Evolutionary conservation across 148 eudicot species (phyloP).

Genomic region (Hydrangea macrophylla): DNA sequence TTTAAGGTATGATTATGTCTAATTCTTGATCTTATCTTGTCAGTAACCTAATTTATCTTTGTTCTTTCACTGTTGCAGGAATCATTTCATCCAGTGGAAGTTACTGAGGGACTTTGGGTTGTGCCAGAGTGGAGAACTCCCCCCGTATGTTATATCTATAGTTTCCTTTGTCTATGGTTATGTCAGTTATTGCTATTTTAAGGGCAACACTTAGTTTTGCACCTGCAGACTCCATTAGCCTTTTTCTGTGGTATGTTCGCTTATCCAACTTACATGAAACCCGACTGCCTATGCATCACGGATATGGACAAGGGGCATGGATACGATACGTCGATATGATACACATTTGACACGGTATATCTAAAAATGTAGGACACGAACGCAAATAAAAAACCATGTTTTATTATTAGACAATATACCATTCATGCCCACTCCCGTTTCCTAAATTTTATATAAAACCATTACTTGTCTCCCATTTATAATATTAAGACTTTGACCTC

Average conservation of each 20-base stretch:
- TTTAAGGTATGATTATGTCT: background rate
- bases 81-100: constrained; percentile 87
- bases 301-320: too few relatives aligned
- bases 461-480: too few relatives aligned
- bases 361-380: too few relatives aligned
- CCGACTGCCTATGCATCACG: background rate
- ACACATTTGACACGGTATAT: too few relatives aligned
- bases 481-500: too few relatives aligned
- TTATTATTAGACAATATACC: too few relatives aligned
- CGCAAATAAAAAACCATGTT: too few relatives aligned
- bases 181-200: constrained; percentile 1
- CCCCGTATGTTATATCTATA: constrained; percentile 49
- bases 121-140: constrained; percentile 94
- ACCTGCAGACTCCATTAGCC: background rate
- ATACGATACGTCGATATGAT: too few relatives aligned
- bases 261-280: background rate
- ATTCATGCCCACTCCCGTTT: too few relatives aligned
- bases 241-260: background rate
- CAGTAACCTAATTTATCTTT: background rate
- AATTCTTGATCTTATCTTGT: background rate
- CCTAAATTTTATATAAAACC: too few relatives aligned
- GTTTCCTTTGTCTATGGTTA: constrained; percentile 10
- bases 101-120: constrained; percentile 83
- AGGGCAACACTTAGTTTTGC: background rate
- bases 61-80: constrained; percentile 41